Conservation (phyloP, 768 basidiomycete genomes). For the Mycena latifolia region DNA sequence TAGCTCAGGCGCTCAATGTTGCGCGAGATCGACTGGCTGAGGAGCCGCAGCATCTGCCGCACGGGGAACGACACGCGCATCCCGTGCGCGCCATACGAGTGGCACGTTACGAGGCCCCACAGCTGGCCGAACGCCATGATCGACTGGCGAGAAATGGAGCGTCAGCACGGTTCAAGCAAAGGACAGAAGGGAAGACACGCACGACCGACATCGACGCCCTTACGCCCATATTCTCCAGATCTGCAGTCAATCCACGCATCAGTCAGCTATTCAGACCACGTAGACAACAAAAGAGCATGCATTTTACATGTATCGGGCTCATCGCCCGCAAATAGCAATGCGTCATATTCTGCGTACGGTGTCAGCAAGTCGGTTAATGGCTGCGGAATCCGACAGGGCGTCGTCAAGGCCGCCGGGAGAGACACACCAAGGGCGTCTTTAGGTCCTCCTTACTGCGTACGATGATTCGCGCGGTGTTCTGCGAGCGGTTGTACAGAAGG, state of each 20-base stretch:
- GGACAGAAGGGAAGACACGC: slow-evolving; percentile 41
- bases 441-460: slow-evolving; percentile 73
- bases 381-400: too few species aligned
- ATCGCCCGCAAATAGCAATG: slow-evolving; percentile 89
- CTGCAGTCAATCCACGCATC: slow-evolving; percentile 54
- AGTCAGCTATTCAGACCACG: slow-evolving; percentile 8
- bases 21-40: slow-evolving; percentile 83
- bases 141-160: slow-evolving; percentile 63
- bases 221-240: slow-evolving; percentile 86
- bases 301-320: slow-evolving; percentile 89
- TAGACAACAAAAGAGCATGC: slow-evolving; percentile 42
- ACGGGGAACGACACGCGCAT: slow-evolving; percentile 90
- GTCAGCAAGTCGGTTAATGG: neutral
- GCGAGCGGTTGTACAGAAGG: slow-evolving; percentile 78
- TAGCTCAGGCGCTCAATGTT: slow-evolving; percentile 86
- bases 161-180: too few species aligned
- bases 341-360: slow-evolving; percentile 75
- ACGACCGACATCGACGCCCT: slow-evolving; percentile 90
- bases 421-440: slow-evolving; percentile 69
- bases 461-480: slow-evolving; percentile 80
- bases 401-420: neutral
- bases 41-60: slow-evolving; percentile 82
- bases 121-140: slow-evolving; percentile 83
- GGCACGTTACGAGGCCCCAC: slow-evolving; percentile 87
- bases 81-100: slow-evolving; percentile 81